These are phyloP conservation scores for Trichoderma parareesei DNA, from an alignment of 495 filamentous ascomycete genomes.

Conservation along the genomic window DNA sequence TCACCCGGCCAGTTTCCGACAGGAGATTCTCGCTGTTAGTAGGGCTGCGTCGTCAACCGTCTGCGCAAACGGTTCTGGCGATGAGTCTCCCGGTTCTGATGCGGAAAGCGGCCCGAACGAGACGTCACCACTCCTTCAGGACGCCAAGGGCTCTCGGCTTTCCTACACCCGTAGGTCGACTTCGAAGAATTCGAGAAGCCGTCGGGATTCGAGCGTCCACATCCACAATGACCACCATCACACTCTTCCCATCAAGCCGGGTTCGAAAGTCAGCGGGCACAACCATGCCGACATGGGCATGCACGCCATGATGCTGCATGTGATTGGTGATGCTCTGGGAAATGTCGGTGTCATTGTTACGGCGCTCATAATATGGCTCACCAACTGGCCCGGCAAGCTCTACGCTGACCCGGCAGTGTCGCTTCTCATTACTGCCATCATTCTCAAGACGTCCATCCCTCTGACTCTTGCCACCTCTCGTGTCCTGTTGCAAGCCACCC, in stretches of 20 bases:
- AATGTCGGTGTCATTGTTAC: constrained; percentile 96
- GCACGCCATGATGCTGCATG: constrained; percentile 94
- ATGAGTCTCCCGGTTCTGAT: constrained; percentile 42
- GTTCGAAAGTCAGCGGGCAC: constrained; percentile 53
- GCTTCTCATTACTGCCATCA: constrained; percentile 92
- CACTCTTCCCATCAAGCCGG: constrained; percentile 59
- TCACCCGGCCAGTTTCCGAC: constrained; percentile 82
- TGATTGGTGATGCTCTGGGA: constrained; percentile 91
- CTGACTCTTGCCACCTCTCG: constrained; percentile 89
- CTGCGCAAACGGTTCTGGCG: constrained; percentile 21
- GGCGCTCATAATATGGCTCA: constrained; percentile 87
- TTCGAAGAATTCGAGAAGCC: constrained; percentile 7
- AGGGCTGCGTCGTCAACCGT: constrained; percentile 35
- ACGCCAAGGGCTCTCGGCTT: constrained; percentile 20
- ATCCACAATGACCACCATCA: constrained; percentile 69
- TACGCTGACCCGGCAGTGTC: constrained; percentile 92
- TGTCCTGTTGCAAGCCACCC: constrained; percentile 89
- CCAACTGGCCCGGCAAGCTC: constrained; percentile 48
- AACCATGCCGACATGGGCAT: constrained; percentile 89
- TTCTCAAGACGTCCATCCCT: constrained; percentile 82
- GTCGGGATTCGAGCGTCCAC: constrained; percentile 43
- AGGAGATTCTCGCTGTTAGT: constrained; percentile 73
- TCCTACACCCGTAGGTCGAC: constrained; percentile 16
- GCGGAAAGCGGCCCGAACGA: constrained; percentile 36
- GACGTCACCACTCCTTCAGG: constrained; percentile 14